Evolutionary conservation across 345 rosid species (phyloP), one percentile per base, ranked within the genome.

Genomic region (Pistacia vera): DNA sequence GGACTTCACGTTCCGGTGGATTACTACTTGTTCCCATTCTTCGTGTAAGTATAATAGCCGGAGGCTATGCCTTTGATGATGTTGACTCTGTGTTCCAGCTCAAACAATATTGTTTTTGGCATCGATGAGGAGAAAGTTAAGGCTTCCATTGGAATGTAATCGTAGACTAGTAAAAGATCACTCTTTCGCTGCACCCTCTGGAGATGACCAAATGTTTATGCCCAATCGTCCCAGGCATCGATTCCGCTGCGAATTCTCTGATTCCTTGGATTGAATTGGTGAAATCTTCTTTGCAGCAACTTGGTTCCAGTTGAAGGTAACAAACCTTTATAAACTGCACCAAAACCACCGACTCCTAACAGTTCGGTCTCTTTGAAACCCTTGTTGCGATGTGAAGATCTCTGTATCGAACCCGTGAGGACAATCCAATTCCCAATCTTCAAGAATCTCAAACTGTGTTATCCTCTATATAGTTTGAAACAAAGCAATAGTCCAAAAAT

Each of bases 331-430:
- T 86, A 94, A 12, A 94, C 98, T 8, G 68, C 55, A 5, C 96
- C 96, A 7, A 92, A 94, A 18, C 97, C 97, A 16, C 98, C 98
- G 33, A 11, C 68, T 10, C 96, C 98, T n/a, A 92, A 86, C 11
- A 87, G 62, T 78, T 89, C 90, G 38, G 83, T 90, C 38, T 83
- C 84, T 57, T 81, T 87, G 75, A 92, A 94, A 14, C 96, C 92
- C 70, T 86, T 0, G 97, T 94, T 11, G 91, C 97, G 2, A 66
- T 48, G 25, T 88, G 71, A 5, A 89, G 91, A 66, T 92, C 94
- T 41, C 77, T 75, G 82, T 85, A 90, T 48, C 59, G 69, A 93
- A 93, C 68, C 89, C 81, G 78, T 90, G 94, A 4, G 97, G 97
- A 75, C 92, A 87, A 44, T 93, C 91, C 48, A 88, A 4, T 72